phyloP scores from a whole-genome alignment of 768 basidiomycete species.

The Termitomyces sp. region DNA sequence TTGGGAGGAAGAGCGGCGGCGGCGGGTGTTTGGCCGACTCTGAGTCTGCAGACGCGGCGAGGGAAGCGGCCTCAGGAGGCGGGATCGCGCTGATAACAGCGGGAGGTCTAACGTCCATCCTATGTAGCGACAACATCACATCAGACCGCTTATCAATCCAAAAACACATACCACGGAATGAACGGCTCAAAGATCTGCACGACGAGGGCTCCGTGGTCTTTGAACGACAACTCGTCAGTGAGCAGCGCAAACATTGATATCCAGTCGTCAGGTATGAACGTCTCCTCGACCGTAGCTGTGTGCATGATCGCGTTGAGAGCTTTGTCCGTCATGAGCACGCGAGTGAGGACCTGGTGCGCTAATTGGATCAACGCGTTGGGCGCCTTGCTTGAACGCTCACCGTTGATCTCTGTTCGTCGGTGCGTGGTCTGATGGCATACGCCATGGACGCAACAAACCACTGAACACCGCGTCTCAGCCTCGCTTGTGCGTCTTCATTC shows the following conservation, averaged over 20 bases:
- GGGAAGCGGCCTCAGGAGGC: background rate
- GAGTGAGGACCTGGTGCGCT: background rate
- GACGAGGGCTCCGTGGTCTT: background rate
- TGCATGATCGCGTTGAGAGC: slow-evolving; percentile 1
- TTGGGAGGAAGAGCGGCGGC: background rate
- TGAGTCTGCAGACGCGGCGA: background rate
- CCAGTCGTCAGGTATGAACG: slow-evolving; percentile 4
- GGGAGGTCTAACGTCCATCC: background rate
- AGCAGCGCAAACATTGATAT: slow-evolving; percentile 4
- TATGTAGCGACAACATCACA: background rate
- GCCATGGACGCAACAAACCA: slow-evolving; percentile 2
- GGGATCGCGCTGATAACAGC: background rate
- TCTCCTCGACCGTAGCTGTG: background rate
- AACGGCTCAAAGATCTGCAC: background rate
- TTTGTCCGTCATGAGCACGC: background rate
- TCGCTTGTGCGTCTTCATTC: background rate
- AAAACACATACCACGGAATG: slow-evolving; percentile 1
- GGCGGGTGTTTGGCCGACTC: background rate
- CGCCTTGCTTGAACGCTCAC: background rate
- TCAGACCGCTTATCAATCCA: too few species aligned
- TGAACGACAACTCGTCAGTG: background rate
- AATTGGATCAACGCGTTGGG: too few species aligned
- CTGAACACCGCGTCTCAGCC: background rate
- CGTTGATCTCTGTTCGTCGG: background rate
- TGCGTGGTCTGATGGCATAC: background rate